Evolutionary conservation across 164 flowering plant species (phyloP), one percentile per base, ranked within the genome.

Genomic region (Stephania japonica): DNA sequence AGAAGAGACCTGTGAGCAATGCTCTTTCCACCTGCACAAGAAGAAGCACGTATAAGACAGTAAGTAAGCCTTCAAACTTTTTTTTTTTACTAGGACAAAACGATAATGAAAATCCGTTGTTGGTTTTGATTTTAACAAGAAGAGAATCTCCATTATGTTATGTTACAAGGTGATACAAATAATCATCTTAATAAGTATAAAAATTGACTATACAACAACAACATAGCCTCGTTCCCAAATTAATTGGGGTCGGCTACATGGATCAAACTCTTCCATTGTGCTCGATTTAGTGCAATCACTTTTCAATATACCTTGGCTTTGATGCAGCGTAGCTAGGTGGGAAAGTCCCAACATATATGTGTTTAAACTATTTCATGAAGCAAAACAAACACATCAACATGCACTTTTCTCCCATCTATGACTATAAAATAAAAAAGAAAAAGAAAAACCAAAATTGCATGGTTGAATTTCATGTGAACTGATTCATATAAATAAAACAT

Each of bases 1-100:
- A 90, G 81, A 76, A 90, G 90, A 64, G 90, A 87, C 77, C 87
- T 88, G 80, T 92, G 97, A 56, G 92, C 94, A 86, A 92, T 85
- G 82, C 87, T 92, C 85, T 90, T 92, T 63, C 95, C 95, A 82
- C 91, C 99, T 92, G 84, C 81, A 75, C 6, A 50, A 68, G n/a
- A n/a, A n/a, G n/a, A n/a, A n/a, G n/a, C n/a, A n/a, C n/a, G 23
- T 64, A 72, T 63, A 63, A 75, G 65, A 62, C 2, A 19, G n/a
- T 19, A 56, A 56, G 62, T 56, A 56, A 56, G 12, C 11, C 11
- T 13, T 44, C 5, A 9, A 44, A 7, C n/a, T n/a, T n/a, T n/a
- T 7, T 1, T 44, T 4, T 44, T 44, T 44, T 7, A 7, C 5
- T 1, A n/a, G n/a, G n/a, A n/a, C n/a, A n/a, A n/a, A n/a, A n/a